phyloP scores from a whole-genome alignment of 139 green algal species.

The Chlamydomonas urium region DNA sequence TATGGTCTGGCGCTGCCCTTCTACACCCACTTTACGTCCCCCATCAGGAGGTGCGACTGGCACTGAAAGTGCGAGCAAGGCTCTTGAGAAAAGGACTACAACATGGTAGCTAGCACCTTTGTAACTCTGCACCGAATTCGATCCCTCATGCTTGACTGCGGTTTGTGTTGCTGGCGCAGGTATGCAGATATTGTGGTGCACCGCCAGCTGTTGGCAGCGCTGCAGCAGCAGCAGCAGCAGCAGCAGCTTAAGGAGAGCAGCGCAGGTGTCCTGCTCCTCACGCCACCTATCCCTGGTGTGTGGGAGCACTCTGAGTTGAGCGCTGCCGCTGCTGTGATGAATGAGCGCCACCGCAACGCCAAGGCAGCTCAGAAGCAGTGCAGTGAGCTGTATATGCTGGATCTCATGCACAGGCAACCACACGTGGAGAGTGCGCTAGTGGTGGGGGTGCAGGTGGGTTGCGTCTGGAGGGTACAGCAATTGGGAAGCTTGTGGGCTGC shows the following conservation, averaged over 20 bases:
- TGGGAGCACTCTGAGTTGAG: slow-evolving; percentile 43
- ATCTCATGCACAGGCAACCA: slow-evolving; percentile 49
- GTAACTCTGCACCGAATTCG: too few relatives aligned
- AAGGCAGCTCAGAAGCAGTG: slow-evolving; percentile 63
- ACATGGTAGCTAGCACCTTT: too few relatives aligned
- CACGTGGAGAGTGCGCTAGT: slow-evolving; percentile 60
- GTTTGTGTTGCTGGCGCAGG: slow-evolving; percentile 23
- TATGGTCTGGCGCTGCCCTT: slow-evolving; percentile 64
- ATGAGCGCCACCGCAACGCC: slow-evolving; percentile 51
- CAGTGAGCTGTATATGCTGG: slow-evolving; percentile 65
- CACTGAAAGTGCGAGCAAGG: background rate
- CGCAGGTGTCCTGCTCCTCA: too few relatives aligned
- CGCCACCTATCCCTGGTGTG: too few relatives aligned
- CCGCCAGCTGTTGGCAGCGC: slow-evolving; percentile 51
- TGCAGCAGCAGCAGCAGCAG: slow-evolving; percentile 15
- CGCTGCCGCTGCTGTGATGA: slow-evolving; percentile 42
- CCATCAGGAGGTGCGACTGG: slow-evolving; percentile 50
- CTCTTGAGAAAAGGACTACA: background rate
- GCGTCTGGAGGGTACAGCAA: too few relatives aligned
- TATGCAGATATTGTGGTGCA: slow-evolving; percentile 49
- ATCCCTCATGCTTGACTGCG: too few relatives aligned
- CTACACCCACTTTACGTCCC: slow-evolving; percentile 84
- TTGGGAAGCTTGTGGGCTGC: background rate
- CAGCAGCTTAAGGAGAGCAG: too few relatives aligned
- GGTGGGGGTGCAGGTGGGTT: slow-evolving; percentile 15